phyloP scores from a whole-genome alignment of 176 grass and related monocot species.

The Melocanna baccifera region DNA sequence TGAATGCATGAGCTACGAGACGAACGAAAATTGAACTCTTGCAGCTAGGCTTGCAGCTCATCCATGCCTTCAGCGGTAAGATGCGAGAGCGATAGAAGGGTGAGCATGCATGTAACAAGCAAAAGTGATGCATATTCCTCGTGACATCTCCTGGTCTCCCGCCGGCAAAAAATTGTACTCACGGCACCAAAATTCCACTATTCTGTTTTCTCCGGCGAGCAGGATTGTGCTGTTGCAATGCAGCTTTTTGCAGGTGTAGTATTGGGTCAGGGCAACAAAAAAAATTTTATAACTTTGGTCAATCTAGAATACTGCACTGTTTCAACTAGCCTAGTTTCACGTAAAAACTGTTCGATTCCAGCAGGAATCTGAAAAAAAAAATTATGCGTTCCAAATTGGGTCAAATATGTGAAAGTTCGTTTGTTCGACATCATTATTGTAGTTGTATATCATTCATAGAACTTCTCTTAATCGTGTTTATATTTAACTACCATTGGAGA shows the following conservation, averaged over 20 bases:
- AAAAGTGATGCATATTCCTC: not conserved
- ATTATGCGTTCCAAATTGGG: not conserved
- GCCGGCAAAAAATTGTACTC: conserved; percentile 8
- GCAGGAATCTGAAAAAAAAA: not conserved
- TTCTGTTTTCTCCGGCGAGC: not conserved
- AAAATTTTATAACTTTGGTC: not conserved
- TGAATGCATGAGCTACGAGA: not conserved
- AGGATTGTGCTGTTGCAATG: not conserved
- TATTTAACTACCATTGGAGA: not conserved
- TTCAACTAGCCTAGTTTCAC: not conserved
- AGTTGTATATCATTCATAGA: not conserved
- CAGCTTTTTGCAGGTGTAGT: not conserved
- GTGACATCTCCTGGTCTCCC: conserved; percentile 8
- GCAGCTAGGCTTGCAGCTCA: not conserved
- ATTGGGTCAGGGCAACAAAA: not conserved
- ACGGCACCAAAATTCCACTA: not conserved
- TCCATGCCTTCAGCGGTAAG: conserved; percentile 3
- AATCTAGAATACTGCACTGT: not conserved
- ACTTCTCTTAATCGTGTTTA: not conserved
- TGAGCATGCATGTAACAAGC: not conserved
- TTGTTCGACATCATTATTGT: not conserved
- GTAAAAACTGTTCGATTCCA: not conserved
- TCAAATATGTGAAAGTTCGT: not conserved
- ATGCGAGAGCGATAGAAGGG: not conserved
- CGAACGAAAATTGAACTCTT: not conserved